Conservation (phyloP, 2,329 filamentous ascomycete species). For the Elsinoe australis region DNA sequence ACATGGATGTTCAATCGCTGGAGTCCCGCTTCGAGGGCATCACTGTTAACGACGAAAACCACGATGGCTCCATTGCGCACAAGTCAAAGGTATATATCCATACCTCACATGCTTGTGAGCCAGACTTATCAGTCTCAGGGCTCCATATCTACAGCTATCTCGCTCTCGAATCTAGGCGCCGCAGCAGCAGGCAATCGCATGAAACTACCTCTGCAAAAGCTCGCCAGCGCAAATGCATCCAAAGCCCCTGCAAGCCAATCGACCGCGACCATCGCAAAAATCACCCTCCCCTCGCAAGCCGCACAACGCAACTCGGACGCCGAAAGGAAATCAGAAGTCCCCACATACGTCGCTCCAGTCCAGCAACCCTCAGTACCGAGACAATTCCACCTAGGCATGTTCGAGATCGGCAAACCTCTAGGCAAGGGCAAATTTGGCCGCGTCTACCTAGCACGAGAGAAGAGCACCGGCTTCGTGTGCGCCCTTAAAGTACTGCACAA, state of each 20-base stretch:
- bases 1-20: conserved; percentile 66
- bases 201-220: conserved; percentile 68
- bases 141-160: conserved; percentile 41
- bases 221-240: conserved; percentile 66
- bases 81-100: conserved; percentile 64
- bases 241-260: conserved; percentile 29
- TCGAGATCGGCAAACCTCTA: conserved; percentile 76
- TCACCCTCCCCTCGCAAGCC: conserved; percentile 60
- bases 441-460: conserved; percentile 73
- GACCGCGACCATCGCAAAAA: conserved; percentile 54
- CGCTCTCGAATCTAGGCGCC: conserved; percentile 41
- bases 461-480: conserved; percentile 69
- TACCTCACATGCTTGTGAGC: background rate
- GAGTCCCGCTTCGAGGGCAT: conserved; percentile 86
- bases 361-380: conserved; percentile 30
- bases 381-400: conserved; percentile 81
- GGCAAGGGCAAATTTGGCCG: conserved; percentile 80
- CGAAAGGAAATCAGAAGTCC: conserved; percentile 26
- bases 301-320: conserved; percentile 42
- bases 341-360: conserved; percentile 15
- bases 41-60: conserved; percentile 83
- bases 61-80: conserved; percentile 47
- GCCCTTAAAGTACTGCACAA: conserved; percentile 79
- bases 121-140: conserved; percentile 31
- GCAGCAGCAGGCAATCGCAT: conserved; percentile 52